Evolutionary conservation across 345 rosid genomes (phyloP).

Genomic region (Ceriops zippeliana): DNA sequence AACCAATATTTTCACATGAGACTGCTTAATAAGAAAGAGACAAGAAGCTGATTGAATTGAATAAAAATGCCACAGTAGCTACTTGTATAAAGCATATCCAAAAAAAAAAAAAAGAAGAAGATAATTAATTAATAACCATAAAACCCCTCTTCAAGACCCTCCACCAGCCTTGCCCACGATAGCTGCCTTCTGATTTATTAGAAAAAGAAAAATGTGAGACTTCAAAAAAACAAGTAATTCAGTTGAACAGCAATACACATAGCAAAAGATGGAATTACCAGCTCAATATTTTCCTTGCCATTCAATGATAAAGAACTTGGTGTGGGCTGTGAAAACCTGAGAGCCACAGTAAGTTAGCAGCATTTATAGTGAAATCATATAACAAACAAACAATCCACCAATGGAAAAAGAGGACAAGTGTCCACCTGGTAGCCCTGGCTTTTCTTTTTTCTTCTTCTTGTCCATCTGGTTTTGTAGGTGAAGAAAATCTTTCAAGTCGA

Average conservation of each 20-base stretch:
- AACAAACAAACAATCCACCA: conserved; percentile 1
- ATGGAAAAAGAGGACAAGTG: not conserved
- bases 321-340: conserved; percentile 61
- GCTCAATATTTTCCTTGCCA: conserved; percentile 47
- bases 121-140: conserved; percentile 36
- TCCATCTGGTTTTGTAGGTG: conserved; percentile 45
- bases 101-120: conserved; percentile 12
- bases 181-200: conserved; percentile 50
- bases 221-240: conserved; percentile 5
- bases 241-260: not conserved
- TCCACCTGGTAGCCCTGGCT: conserved; percentile 76
- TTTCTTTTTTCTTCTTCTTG: conserved; percentile 76
- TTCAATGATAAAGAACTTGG: conserved; percentile 43
- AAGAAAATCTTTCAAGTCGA: conserved; percentile 69
- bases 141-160: conserved; percentile 37
- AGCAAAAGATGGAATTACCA: conserved; percentile 29
- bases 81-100: not conserved
- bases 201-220: not conserved
- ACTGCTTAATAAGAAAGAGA: not conserved
- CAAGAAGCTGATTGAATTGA: not conserved
- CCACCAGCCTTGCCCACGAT: conserved; percentile 61
- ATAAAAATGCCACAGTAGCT: not conserved
- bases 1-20: not conserved
- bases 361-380: not conserved
- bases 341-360: not conserved